Percentiles rank a stretch among this genome's conserved stretches.
Conservation (phyloP, 306 rosid species). For the Myrica gale region DNA sequence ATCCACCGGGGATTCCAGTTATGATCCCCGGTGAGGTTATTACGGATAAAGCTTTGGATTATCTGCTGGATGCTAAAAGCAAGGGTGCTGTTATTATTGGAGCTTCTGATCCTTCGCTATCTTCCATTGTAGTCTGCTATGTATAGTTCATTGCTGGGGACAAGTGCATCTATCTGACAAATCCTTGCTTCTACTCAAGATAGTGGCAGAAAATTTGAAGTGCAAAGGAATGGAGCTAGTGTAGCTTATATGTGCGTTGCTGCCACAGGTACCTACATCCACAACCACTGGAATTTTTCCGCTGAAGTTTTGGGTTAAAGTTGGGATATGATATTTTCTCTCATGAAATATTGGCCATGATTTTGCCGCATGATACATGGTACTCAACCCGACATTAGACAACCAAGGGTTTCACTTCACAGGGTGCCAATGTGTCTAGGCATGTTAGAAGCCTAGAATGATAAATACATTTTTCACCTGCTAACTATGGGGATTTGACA, state of each 20-base stretch:
- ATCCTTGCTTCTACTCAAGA: neutral
- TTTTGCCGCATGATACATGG: neutral
- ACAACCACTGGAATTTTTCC: neutral
- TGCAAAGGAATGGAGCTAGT: neutral
- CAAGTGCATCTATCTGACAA: conserved; percentile 13
- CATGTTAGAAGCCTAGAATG: too few species aligned
- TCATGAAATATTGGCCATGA: neutral
- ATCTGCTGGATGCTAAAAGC: conserved; percentile 56
- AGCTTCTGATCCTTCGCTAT: conserved; percentile 71
- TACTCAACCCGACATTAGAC: neutral
- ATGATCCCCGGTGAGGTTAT: conserved; percentile 75
- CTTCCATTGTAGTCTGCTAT: conserved; percentile 63
- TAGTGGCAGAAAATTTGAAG: neutral
- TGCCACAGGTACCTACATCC: neutral
- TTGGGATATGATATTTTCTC: neutral
- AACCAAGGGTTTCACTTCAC: too few species aligned
- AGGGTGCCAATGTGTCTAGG: too few species aligned
- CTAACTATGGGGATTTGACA: too few species aligned
- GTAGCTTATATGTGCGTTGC: neutral
- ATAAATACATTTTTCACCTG: too few species aligned
- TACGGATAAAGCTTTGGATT: conserved; percentile 52
- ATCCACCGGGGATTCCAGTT: conserved; percentile 87
- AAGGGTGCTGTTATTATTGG: conserved; percentile 63
- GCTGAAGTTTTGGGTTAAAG: neutral
- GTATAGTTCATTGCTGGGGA: conserved; percentile 17